Base-by-base conservation (phyloP, 1,284 basidiomycete species). In the Moesziomyces globuligerus region DNA sequence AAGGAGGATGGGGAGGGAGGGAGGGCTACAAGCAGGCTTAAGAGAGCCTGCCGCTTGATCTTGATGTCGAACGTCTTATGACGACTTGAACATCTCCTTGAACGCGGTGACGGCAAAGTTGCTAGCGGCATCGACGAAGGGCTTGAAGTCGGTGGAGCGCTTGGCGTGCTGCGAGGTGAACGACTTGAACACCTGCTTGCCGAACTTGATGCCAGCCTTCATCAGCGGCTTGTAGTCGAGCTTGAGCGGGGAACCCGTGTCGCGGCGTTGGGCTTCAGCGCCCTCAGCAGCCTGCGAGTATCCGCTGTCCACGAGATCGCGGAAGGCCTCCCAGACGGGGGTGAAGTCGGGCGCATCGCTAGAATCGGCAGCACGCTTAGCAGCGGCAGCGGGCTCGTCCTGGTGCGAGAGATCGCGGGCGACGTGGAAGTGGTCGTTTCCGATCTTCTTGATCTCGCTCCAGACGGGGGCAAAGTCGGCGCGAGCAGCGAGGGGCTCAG, bases 91-190 rank as follows among this genome's bases (percentile, higher is more conserved):
- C 51, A 70, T 59, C 54, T 70, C 67, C 46, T 60, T 58, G 48
- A 70, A 47, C 10, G 67, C 67, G 7, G 55, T 59, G 38, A 34
- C 24, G 28, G 67, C 60, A 54, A 70, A 70, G 32, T 26, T 59
- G 52, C 52, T 55, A 21, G 67, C 67, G 1, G 91, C 89, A 81
- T 94, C 91, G 75, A 92, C 92, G 17, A 94, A 85, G 7, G 92
- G 92, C 55, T 93, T 93, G 44, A 61, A 61, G 34, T 76, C 74
- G 21, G 53, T 43, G 84, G 67, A 59, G 17, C 67, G 60, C 67
- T 70, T 70, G 34, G 44, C 42, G 43, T 74, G 68, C 28, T 41
- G 29, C 25, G 51, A 51, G 43, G 65, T 62, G 51, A 74, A 64
- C 24, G 67, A 59, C 45, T 59, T 51, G 56, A 64, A 70, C 36